Conservation (phyloP, 345 rosid genomes). For the Eutrema yunnanense region DNA sequence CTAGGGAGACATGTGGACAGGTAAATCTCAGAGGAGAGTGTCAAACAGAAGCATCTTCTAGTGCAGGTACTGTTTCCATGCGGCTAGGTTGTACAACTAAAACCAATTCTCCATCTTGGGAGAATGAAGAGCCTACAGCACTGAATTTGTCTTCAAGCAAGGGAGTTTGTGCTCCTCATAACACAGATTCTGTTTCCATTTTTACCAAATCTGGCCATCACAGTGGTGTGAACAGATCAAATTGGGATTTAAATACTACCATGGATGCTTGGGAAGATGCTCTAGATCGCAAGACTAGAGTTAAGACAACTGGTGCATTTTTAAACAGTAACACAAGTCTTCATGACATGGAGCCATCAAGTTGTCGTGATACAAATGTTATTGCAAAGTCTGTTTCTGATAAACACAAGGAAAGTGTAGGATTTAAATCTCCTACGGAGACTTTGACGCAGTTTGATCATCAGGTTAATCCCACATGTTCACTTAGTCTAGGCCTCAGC, state of each 20-base stretch:
- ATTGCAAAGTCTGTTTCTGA: slow-evolving; percentile 18
- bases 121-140: slow-evolving; percentile 29
- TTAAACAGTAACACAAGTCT: slow-evolving; percentile 15
- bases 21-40: slow-evolving; percentile 20
- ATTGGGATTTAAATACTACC: slow-evolving; percentile 85
- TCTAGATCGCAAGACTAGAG: slow-evolving; percentile 27
- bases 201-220: slow-evolving; percentile 18
- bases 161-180: slow-evolving; percentile 28
- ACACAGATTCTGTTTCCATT: slow-evolving; percentile 15
- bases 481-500: slow-evolving; percentile 53
- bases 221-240: slow-evolving; percentile 43
- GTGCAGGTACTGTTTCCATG: slow-evolving; percentile 30
- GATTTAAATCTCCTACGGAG: slow-evolving; percentile 7
- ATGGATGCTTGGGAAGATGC: slow-evolving; percentile 80
- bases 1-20: slow-evolving; percentile 14
- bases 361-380: slow-evolving; percentile 9
- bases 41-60: slow-evolving; percentile 22
- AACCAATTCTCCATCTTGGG: slow-evolving; percentile 22
- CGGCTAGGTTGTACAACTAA: slow-evolving; percentile 30
- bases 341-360: slow-evolving; percentile 30
- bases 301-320: slow-evolving; percentile 21
- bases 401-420: slow-evolving; percentile 24
- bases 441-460: slow-evolving; percentile 20
- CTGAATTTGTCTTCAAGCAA: slow-evolving; percentile 50
- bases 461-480: slow-evolving; percentile 25